These are phyloP conservation scores for Dactylellina haptotyla DNA, from an alignment of 2,329 filamentous ascomycete species.

Conservation along the genomic window DNA sequence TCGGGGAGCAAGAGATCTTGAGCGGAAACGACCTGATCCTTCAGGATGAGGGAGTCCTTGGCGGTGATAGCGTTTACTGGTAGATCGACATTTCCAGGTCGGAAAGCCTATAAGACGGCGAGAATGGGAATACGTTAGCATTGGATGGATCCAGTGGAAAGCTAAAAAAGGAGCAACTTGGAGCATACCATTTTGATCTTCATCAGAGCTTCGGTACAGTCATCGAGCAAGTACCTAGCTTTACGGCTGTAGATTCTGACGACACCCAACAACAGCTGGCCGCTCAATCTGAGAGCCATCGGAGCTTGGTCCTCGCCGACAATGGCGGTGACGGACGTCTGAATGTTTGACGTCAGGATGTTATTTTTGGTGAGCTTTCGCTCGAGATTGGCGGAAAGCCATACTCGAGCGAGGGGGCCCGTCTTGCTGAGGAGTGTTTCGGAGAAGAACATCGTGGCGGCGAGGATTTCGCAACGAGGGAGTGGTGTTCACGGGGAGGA, in stretches of 20 bases:
- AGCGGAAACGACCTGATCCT: constrained; percentile 92
- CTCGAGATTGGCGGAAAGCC: constrained; percentile 97
- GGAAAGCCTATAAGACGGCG: constrained; percentile 94
- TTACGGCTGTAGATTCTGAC: constrained; percentile 98
- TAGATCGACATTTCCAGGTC: constrained; percentile 94
- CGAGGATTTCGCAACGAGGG: neutral
- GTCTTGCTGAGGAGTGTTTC: constrained; percentile 96
- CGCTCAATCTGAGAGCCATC: constrained; percentile 91
- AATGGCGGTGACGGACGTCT: constrained; percentile 93
- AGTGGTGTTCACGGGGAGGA: neutral
- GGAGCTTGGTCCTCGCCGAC: constrained; percentile 92
- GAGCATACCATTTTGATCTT: constrained; percentile 93
- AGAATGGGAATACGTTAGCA: constrained; percentile 57
- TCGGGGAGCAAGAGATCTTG: constrained; percentile 92
- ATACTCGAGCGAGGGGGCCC: constrained; percentile 94
- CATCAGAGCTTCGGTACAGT: constrained; percentile 95
- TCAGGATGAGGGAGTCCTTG: constrained; percentile 84
- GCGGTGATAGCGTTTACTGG: constrained; percentile 82
- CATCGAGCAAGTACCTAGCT: constrained; percentile 92
- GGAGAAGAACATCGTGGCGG: constrained; percentile 86
- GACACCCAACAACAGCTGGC: constrained; percentile 92
- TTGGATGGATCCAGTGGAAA: constrained; percentile 60
- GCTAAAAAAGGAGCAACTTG: neutral
- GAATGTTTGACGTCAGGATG: constrained; percentile 91
- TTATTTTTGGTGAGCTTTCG: constrained; percentile 98